Base-by-base conservation (phyloP, 75 land plant genomes). In the Cryptomeria japonica region DNA sequence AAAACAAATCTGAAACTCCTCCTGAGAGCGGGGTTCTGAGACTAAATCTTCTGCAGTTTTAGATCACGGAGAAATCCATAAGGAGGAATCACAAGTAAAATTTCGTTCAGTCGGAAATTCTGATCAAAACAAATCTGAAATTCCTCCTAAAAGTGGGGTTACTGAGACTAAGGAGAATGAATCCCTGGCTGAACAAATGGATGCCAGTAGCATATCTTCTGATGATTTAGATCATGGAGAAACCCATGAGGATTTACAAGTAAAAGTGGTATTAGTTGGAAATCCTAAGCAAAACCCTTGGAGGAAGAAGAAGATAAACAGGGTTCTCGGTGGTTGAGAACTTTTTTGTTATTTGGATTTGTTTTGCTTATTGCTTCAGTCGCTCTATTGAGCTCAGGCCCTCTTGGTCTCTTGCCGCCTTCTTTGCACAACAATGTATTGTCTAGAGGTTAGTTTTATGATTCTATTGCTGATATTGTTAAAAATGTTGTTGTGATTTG, bases 1-100 rank as follows among this genome's bases (percentile, higher is more conserved):
- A 9, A 49, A 49, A 49, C 61, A 28, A 46, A 28, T 75, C 70
- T 46, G 90, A 86, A 77, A 85, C 90, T 58, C 58, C 47, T 39
- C 13, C 44, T 36, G 82, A 49, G 25, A n/a, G 84, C 46, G 84
- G 25, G 53, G 84, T 82, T 13, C 84, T 3, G 84, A 73, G 19
- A 38, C 32, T 28, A 56, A 80, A 22, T 42, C 84, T 44, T 25
- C 32, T 25, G 84, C 44, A 25, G 76, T 0, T 8, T 8, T n/a
- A 14, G 89, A 32, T 7, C 16, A 25, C 77, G 22, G 49, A 36
- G 73, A n/a, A 32, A 49, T 5, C 32, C 15, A n/a, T n/a, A n/a
- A 18, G 16, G 84, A 64, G 25, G 86, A 56, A n/a, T 10, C 34
- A 6, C 58, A 47, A 14, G 39, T 11, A 11, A 44, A 80, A 80